Conservation (phyloP, 2,329 filamentous ascomycete species). For the Corynespora cassiicola region DNA sequence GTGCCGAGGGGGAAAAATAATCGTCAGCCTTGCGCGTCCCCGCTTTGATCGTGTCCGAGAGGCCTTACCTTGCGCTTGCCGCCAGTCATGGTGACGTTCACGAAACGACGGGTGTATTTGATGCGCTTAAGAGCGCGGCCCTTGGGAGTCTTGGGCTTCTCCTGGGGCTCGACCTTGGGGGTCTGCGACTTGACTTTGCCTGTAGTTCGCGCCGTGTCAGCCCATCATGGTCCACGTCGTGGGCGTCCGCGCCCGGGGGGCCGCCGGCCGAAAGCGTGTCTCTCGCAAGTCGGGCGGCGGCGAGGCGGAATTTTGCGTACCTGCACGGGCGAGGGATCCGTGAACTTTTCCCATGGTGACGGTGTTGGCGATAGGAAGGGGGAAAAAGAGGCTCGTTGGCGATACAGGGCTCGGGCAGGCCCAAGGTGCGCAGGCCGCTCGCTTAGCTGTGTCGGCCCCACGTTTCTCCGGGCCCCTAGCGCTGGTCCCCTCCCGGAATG, state of each 20-base stretch:
- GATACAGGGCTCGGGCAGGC: too few relatives aligned
- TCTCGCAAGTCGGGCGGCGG: too few relatives aligned
- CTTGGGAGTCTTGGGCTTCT: conserved; percentile 98
- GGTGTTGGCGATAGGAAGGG: too few relatives aligned
- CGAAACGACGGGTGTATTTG: conserved; percentile 95
- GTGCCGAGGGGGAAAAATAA: too few relatives aligned
- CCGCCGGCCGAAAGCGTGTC: too few relatives aligned
- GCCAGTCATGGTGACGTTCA: conserved; percentile 96
- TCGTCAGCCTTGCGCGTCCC: too few relatives aligned
- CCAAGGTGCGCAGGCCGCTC: too few relatives aligned
- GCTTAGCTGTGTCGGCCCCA: conserved; percentile 13
- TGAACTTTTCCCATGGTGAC: conserved; percentile 90
- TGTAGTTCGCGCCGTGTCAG: too few relatives aligned
- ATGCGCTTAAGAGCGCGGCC: conserved; percentile 97
- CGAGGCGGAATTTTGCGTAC: conserved; percentile 55
- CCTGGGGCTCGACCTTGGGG: conserved; percentile 77
- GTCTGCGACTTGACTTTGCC: too few relatives aligned
- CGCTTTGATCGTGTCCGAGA: conserved; percentile 10
- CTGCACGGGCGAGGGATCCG: conserved; percentile 93
- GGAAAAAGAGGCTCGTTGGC: too few relatives aligned
- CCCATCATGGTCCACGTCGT: too few relatives aligned
- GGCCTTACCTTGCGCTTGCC: conserved; percentile 93
- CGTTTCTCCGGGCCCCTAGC: conserved; percentile 23
- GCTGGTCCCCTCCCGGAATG: conserved; percentile 14
- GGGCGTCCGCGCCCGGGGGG: too few relatives aligned